Conservation (phyloP, 2,329 filamentous ascomycete species). For the Microsporum canis region DNA sequence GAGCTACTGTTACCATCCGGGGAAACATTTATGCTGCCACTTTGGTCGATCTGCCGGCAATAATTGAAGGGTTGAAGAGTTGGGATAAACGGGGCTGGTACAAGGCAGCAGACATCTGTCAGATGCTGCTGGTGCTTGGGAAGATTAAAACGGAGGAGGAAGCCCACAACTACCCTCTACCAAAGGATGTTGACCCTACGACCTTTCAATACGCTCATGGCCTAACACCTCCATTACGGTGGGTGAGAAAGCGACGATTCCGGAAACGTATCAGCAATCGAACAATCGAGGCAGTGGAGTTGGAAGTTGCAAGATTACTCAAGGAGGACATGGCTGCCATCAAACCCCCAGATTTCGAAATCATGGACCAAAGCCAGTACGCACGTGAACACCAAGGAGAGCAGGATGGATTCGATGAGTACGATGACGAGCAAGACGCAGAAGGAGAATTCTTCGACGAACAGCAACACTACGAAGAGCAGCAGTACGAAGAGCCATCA, state of each 20-base stretch:
- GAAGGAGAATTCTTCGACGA: conserved; percentile 38
- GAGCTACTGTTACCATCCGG: conserved; percentile 60
- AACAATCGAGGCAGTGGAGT: conserved; percentile 75
- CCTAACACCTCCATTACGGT: conserved; percentile 77
- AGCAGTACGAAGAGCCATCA: conserved; percentile 22
- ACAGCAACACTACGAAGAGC: conserved; percentile 12
- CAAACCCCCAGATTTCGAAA: conserved; percentile 50
- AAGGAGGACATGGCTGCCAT: conserved; percentile 54
- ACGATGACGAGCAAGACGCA: conserved; percentile 40
- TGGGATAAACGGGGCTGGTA: conserved; percentile 83
- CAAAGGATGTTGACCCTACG: conserved; percentile 54
- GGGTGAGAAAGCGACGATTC: conserved; percentile 70
- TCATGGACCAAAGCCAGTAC: conserved; percentile 46
- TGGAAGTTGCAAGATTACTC: conserved; percentile 62
- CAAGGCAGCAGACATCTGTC: conserved; percentile 78
- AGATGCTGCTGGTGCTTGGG: conserved; percentile 75
- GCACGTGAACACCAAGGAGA: conserved; percentile 38
- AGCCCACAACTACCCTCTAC: conserved; percentile 55
- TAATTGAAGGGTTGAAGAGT: conserved; percentile 84
- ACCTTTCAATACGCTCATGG: conserved; percentile 72
- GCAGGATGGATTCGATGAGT: conserved; percentile 36
- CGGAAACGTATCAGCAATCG: conserved; percentile 71
- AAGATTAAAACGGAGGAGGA: conserved; percentile 55
- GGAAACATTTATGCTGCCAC: conserved; percentile 63
- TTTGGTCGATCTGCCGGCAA: conserved; percentile 72